Base-by-base conservation (phyloP, 2,329 filamentous ascomycete species). In the Metarhizium album region DNA sequence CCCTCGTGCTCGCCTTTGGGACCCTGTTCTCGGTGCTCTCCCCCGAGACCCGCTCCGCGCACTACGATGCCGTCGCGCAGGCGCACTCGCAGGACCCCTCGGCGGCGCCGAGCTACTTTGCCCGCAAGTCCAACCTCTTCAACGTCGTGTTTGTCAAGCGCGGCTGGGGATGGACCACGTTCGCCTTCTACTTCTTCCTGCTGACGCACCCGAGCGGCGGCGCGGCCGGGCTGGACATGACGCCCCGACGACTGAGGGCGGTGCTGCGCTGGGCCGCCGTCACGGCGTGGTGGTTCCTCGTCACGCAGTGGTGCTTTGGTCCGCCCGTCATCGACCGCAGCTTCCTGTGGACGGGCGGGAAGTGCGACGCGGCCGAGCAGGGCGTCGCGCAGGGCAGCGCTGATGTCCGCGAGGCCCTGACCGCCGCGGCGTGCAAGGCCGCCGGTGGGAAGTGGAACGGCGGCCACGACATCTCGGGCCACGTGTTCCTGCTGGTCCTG, bases 271-370 rank as follows among this genome's bases (percentile, higher is more conserved):
- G 89, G 75, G 72, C 57, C 0, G 69, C 84, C 8, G 79, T 89
- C 0, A 97, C 93, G 8, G 61, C 70, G 1, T 84, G 83, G 68
- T 98, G 93, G 93, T 74, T 89, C 42, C 70, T 89, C 38, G 83
- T 93, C 18, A 98, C 93, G 56, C 93, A 97, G 72, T 97, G 93
- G 93, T 97, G 83, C 67, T 96, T 98, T 61, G 93, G 93, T 0
- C 83, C 93, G 2, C 77, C 90, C 20, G 73, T 98, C 46, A 91
- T 97, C 60, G 93, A 98, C 66, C 84, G 90, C 51, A 82, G 86
- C 3, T 98, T 97, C 66, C 75, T 82, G n/a, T 79, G 88, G 67
- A 95, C 89, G 0, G 93, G 93, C 3, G 93, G 93, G 1, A 79
- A 79, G 61, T 98, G 93, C 65, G 82, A 88, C 63, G 60, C 80